phyloP scores from a whole-genome alignment of 257 asterid species.

The Jacaranda mimosifolia region DNA sequence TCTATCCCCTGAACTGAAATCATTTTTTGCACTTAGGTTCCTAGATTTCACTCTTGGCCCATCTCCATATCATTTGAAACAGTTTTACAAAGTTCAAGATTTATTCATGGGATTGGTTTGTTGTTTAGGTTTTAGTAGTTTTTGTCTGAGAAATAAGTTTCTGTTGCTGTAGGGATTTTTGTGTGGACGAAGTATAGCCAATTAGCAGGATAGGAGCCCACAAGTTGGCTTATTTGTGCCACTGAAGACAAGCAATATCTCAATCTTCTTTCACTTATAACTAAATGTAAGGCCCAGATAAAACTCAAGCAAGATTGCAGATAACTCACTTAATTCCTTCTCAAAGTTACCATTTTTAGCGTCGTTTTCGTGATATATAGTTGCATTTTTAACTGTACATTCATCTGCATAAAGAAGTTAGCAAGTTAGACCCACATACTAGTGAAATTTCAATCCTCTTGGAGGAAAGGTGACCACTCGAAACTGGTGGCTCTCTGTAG shows the following conservation, averaged over 20 bases:
- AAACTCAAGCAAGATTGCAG: constrained; percentile 29
- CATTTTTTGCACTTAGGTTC: constrained; percentile 5
- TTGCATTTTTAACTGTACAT: constrained; percentile 25
- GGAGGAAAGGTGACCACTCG: constrained; percentile 77
- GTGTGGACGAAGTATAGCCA: constrained; percentile 34
- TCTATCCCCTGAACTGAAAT: constrained; percentile 19
- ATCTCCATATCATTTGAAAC: background rate
- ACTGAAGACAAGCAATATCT: constrained; percentile 24
- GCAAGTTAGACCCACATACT: constrained; percentile 41
- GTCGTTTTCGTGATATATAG: constrained; percentile 46
- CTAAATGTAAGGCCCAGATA: constrained; percentile 16
- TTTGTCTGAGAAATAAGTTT: constrained; percentile 4
- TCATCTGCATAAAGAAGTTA: constrained; percentile 36
- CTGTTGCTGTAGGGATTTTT: constrained; percentile 10
- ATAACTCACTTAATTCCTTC: constrained; percentile 18
- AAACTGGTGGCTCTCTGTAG: constrained; percentile 72
- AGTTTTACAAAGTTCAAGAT: background rate
- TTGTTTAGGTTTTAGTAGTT: background rate
- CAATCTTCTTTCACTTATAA: constrained; percentile 31
- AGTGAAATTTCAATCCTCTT: constrained; percentile 56
- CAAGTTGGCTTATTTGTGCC: constrained; percentile 34
- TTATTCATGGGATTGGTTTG: background rate
- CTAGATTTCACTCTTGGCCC: constrained; percentile 8
- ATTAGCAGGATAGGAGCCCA: constrained; percentile 35
- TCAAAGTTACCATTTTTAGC: constrained; percentile 38